Evolutionary conservation across 495 filamentous ascomycete species (phyloP).

Genomic region (Talaromyces nanjingensis): DNA sequence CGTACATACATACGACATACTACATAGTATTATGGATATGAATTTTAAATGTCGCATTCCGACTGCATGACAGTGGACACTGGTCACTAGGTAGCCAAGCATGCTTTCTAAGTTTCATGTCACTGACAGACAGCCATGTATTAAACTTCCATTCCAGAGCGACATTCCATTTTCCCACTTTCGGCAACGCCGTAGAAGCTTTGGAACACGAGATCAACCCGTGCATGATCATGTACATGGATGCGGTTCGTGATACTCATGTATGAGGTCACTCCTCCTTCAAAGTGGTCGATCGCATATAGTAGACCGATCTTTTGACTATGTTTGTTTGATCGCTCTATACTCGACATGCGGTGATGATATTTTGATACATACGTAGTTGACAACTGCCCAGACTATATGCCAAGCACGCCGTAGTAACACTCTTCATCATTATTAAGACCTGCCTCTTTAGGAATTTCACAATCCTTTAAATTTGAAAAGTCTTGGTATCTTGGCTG

Average conservation of each 20-base stretch:
- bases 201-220: neutral
- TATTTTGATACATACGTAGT: neutral
- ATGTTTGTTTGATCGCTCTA: neutral
- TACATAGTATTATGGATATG: neutral
- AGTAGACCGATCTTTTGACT: neutral
- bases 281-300: neutral
- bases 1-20: neutral
- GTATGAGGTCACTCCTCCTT: neutral
- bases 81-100: neutral
- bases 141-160: neutral
- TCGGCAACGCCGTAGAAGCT: neutral
- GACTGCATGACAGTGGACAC: neutral
- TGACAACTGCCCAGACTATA: neutral
- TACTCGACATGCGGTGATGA: neutral
- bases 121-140: neutral
- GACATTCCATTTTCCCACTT: neutral
- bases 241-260: neutral
- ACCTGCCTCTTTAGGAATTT: neutral
- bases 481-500: neutral
- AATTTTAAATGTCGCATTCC: neutral
- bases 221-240: neutral
- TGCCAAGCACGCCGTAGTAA: neutral
- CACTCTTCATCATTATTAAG: neutral
- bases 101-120: neutral
- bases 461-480: neutral